phyloP scores from a whole-genome alignment of 169 alveolate species.

The Plasmodium berghei region DNA sequence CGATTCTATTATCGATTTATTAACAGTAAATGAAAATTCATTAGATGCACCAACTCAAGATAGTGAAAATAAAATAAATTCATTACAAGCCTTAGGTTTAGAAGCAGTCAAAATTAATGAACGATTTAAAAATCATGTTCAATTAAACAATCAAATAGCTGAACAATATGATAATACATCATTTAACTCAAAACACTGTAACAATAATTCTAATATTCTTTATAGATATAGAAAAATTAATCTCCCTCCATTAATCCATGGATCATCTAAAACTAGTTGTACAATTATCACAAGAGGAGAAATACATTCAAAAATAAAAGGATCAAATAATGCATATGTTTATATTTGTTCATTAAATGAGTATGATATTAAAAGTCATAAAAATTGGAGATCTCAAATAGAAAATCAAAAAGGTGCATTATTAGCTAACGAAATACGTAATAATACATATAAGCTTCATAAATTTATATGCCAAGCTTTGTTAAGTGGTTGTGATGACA shows the following conservation, averaged over 20 bases:
- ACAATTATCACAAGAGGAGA: slow-evolving; percentile 86
- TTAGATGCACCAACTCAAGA: slow-evolving; percentile 93
- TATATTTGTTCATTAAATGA: slow-evolving; percentile 90
- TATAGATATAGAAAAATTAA: slow-evolving; percentile 91
- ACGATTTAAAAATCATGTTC: slow-evolving; percentile 89
- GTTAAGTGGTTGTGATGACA: slow-evolving; percentile 91
- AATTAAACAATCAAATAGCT: slow-evolving; percentile 80
- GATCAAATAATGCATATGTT: slow-evolving; percentile 81
- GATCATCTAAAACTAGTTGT: slow-evolving; percentile 75
- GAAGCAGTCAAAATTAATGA: slow-evolving; percentile 93
- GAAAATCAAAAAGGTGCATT: slow-evolving; percentile 92
- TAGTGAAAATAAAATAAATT: slow-evolving; percentile 89
- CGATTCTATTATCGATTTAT: slow-evolving; percentile 92
- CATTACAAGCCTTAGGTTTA: slow-evolving; percentile 91
- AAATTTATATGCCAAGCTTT: slow-evolving; percentile 92
- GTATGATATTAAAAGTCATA: slow-evolving; percentile 86
- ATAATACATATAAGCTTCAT: slow-evolving; percentile 91
- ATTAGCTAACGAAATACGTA: slow-evolving; percentile 90
- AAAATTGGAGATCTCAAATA: slow-evolving; percentile 90
- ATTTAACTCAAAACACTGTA: slow-evolving; percentile 82
- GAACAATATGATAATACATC: slow-evolving; percentile 83
- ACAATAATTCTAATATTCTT: slow-evolving; percentile 86
- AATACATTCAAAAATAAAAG: slow-evolving; percentile 84
- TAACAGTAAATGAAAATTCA: slow-evolving; percentile 93
- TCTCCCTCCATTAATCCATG: slow-evolving; percentile 85